Evolutionary conservation across 441 rosid genomes (phyloP), one percentile per base, ranked within the genome.

Genomic region (Croton laevigatus): DNA sequence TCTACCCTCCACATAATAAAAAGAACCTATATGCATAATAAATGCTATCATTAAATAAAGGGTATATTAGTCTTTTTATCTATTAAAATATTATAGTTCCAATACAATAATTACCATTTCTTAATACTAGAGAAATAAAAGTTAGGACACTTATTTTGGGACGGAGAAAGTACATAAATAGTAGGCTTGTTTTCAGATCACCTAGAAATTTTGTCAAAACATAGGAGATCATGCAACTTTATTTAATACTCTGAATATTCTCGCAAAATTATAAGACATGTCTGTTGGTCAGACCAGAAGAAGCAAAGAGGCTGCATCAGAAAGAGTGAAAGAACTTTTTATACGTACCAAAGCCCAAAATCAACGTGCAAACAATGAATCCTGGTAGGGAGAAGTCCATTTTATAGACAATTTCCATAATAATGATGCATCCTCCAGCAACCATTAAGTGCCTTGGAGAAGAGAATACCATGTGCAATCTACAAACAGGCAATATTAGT

Each of bases 391-490:
- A 90, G 71, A 94, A 94, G 79, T 94, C 94, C 96, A 88, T 82
- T 66, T 85, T 86, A 82, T 91, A 94, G 5, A 83, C 72, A 55
- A 89, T 79, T 83, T 92, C 98, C 94, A 92, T 79, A 55, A 87
- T 73, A 73, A 88, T 78, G 69, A 92, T 86, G 86, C 98, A 90
- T 68, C 82, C 91, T 66, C 94, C 97, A 67, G 96, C 94, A 7
- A 79, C 93, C 91, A 91, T 74, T 74, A 94, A 81, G 84, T 92
- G 99, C 79, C 97, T 84, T 38, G 98, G 99, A 19, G 99, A 94
- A 70, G 99, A 94, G 88, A 94, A 92, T 76, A 94, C 99, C 96
- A 94, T 87, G 79, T 92, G 97, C 86, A 94, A 78, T 84, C 98
- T 94, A 73, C 76, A 79, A 75, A 68, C n/a, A 61, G 49, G 62